phyloP scores from a whole-genome alignment of 495 filamentous ascomycete species.

The Ramalina intermedia region DNA sequence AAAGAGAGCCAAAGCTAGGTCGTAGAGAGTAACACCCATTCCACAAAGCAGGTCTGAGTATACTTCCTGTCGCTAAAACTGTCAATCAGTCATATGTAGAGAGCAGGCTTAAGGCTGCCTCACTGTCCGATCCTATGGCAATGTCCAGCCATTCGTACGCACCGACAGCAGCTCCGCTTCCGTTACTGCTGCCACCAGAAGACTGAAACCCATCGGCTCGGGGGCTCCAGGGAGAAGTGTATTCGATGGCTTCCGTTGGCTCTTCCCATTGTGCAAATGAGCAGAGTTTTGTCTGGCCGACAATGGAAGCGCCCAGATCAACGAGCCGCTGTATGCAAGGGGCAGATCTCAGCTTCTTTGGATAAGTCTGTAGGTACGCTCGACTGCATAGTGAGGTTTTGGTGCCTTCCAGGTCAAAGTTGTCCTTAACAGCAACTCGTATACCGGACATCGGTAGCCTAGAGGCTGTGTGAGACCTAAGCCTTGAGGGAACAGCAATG shows the following conservation, averaged over 20 bases:
- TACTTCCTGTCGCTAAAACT: not conserved
- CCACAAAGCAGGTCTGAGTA: not conserved
- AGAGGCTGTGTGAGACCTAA: not conserved
- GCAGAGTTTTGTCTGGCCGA: not conserved
- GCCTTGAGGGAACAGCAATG: not conserved
- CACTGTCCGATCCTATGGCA: constrained; percentile 29
- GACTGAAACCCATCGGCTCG: constrained; percentile 12
- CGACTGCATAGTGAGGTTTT: constrained; percentile 16
- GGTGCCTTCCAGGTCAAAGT: constrained; percentile 16
- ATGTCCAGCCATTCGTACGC: constrained; percentile 40
- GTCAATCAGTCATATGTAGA: no score
- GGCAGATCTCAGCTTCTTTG: not conserved
- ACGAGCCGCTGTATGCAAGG: constrained; percentile 15
- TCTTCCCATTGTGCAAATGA: not conserved
- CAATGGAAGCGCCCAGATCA: constrained; percentile 14
- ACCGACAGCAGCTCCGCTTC: constrained; percentile 11
- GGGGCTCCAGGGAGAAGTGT: constrained; percentile 4
- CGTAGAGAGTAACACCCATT: constrained; percentile 1
- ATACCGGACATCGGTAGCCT: constrained; percentile 15
- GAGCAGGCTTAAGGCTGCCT: not conserved
- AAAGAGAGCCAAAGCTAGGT: not conserved
- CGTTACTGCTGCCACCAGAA: constrained; percentile 13
- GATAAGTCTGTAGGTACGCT: constrained; percentile 15
- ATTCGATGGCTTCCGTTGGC: not conserved
- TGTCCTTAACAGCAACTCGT: constrained; percentile 24